Evolutionary conservation across 1,284 basidiomycete species (phyloP).

Genomic region (Tilletia walkeri): DNA sequence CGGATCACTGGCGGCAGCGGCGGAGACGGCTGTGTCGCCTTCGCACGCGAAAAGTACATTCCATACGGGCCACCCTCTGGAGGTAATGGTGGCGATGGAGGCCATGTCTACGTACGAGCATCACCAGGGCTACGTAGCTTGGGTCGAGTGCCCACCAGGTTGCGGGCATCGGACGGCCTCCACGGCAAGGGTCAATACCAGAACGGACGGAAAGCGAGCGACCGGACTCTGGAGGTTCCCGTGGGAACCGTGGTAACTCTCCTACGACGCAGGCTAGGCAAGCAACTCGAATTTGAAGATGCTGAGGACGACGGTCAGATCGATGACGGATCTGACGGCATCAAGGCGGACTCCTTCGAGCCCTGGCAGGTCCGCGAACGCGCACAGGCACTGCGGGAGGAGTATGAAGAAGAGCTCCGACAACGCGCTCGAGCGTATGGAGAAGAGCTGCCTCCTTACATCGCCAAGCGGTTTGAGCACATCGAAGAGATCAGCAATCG

Average conservation of each 20-base stretch:
- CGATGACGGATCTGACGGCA: neutral
- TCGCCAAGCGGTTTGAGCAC: neutral
- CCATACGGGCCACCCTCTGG: slow-evolving; percentile 53
- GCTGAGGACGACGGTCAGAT: no score
- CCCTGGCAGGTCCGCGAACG: slow-evolving; percentile 7
- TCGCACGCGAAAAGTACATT: slow-evolving; percentile 53
- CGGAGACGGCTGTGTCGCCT: slow-evolving; percentile 54
- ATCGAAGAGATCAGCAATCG: slow-evolving; percentile 10
- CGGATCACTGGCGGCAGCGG: slow-evolving; percentile 45
- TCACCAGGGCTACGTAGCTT: slow-evolving; percentile 42
- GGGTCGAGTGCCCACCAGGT: slow-evolving; percentile 38
- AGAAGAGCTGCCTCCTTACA: slow-evolving; percentile 2
- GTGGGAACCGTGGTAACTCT: slow-evolving; percentile 49
- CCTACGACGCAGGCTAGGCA: slow-evolving; percentile 26
- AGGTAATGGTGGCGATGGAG: slow-evolving; percentile 50
- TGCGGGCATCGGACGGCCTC: slow-evolving; percentile 41
- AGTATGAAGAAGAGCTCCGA: slow-evolving; percentile 20
- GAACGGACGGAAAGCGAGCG: slow-evolving; percentile 40
- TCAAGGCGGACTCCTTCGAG: neutral
- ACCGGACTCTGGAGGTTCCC: slow-evolving; percentile 47
- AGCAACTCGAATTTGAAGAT: neutral
- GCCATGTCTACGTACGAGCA: slow-evolving; percentile 44
- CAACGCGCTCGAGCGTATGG: neutral
- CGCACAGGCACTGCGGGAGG: neutral
- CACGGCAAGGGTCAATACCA: slow-evolving; percentile 49